Percentiles rank a stretch among this genome's conserved stretches.
Conservation (phyloP, 2,329 filamentous ascomycete genomes). For the Beauveria pseudobassiana region DNA sequence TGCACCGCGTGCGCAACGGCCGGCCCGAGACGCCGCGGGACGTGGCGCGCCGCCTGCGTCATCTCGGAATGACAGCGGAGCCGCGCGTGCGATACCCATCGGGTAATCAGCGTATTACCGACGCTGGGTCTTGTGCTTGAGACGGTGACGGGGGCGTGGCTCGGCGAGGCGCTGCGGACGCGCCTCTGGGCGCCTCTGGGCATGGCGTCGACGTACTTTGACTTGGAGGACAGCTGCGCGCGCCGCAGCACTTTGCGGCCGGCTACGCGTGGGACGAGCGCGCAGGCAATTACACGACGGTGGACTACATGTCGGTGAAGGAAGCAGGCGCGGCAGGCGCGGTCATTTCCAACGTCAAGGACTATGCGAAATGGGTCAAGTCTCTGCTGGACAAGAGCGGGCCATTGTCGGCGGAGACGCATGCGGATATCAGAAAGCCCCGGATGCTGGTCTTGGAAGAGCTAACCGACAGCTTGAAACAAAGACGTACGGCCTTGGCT, state of each 20-base stretch:
- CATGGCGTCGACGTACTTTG: constrained; percentile 35
- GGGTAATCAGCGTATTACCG: too few species aligned
- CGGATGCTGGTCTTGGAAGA: constrained; percentile 24
- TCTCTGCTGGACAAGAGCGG: constrained; percentile 19
- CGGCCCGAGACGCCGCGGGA: constrained; percentile 21
- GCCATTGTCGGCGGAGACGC: constrained; percentile 17
- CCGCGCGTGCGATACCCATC: constrained; percentile 32
- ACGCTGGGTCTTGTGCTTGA: constrained; percentile 33
- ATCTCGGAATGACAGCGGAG: constrained; percentile 34
- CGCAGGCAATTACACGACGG: constrained; percentile 15
- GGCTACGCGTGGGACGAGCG: constrained; percentile 29
- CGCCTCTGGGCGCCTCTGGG: constrained; percentile 31
- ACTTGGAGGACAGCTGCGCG: constrained; percentile 13
- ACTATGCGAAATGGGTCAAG: constrained; percentile 27
- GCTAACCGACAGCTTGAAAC: constrained; percentile 13
- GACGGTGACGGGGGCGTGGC: constrained; percentile 21
- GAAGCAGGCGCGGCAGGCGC: constrained; percentile 29
- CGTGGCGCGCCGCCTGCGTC: constrained; percentile 29
- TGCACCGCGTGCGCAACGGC: constrained; percentile 8
- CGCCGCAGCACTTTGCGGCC: constrained; percentile 23
- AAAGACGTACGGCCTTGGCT: constrained; percentile 23
- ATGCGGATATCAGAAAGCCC: constrained; percentile 22
- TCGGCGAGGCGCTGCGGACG: constrained; percentile 29
- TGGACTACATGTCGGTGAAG: constrained; percentile 23
- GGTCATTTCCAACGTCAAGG: constrained; percentile 30